Evolutionary conservation across 164 flowering plant genomes (phyloP).

Genomic region (Tetrastigma voinierianum): DNA sequence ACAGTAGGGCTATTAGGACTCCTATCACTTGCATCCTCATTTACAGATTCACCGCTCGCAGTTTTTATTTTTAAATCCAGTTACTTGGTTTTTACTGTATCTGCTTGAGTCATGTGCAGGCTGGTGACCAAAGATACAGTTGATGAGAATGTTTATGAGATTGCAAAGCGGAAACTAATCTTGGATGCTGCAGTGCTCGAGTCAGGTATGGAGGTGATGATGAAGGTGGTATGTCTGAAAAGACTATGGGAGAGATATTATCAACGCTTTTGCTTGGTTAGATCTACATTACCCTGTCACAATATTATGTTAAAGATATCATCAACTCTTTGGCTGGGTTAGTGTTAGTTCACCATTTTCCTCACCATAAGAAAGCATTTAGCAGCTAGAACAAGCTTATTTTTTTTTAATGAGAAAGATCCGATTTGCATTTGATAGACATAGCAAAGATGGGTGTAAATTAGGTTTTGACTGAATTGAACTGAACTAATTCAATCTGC

Average conservation of each 20-base stretch:
- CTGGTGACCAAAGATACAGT: constrained; percentile 88
- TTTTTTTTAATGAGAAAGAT: no score
- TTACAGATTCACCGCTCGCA: neutral
- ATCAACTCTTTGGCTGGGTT: constrained; percentile 47
- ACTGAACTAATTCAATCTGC: no score
- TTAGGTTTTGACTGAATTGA: no score
- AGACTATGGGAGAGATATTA: constrained; percentile 95
- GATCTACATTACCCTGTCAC: no score
- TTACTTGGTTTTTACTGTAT: neutral
- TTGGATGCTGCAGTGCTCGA: constrained; percentile 94
- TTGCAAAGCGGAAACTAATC: constrained; percentile 82
- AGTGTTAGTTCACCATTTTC: no score
- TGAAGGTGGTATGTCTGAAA: constrained; percentile 55
- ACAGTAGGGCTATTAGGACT: no score
- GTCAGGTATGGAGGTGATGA: constrained; percentile 53
- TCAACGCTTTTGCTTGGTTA: constrained; percentile 59
- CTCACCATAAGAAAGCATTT: no score
- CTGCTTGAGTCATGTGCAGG: constrained; percentile 41
- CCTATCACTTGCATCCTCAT: no score
- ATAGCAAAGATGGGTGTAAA: no score
- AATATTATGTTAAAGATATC: constrained; percentile 97
- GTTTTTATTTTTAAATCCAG: neutral
- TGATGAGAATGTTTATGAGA: constrained; percentile 92
- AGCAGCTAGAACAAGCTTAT: no score
- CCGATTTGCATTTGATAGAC: no score